Conservation (phyloP, 768 basidiomycete species). For the Kwoniella dendrophila region DNA sequence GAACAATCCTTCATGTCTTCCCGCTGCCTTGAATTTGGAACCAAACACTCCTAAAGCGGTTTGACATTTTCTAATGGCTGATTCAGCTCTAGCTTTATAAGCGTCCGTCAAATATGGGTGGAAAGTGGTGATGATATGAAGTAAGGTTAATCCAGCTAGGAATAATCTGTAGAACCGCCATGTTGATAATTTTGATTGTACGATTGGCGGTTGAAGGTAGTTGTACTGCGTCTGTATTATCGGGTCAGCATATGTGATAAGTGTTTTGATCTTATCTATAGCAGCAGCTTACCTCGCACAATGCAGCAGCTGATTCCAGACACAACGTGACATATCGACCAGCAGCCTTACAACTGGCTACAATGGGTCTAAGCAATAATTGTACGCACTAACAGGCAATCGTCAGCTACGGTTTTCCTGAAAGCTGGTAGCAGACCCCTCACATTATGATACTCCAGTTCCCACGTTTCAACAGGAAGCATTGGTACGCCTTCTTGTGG, state of each 20-base stretch:
- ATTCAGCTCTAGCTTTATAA: slow-evolving; percentile 17
- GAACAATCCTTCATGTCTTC: slow-evolving; percentile 22
- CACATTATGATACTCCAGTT: slow-evolving; percentile 43
- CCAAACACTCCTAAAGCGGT: slow-evolving; percentile 18
- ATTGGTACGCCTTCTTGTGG: slow-evolving; percentile 33
- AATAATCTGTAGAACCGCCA: slow-evolving; percentile 40
- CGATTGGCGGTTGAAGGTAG: slow-evolving; percentile 16
- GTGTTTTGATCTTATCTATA: not conserved
- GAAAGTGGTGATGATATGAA: slow-evolving; percentile 29
- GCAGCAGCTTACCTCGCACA: slow-evolving; percentile 32
- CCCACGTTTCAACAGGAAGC: slow-evolving; percentile 25
- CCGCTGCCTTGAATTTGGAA: slow-evolving; percentile 9
- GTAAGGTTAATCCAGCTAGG: slow-evolving; percentile 38
- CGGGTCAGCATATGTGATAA: not conserved
- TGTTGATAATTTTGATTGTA: slow-evolving; percentile 21
- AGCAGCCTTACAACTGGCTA: slow-evolving; percentile 22
- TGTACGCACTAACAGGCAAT: slow-evolving; percentile 29
- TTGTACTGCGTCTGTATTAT: slow-evolving; percentile 15
- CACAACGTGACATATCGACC: slow-evolving; percentile 28
- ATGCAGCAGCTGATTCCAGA: slow-evolving; percentile 35
- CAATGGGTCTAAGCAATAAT: slow-evolving; percentile 39
- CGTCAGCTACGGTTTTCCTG: not conserved
- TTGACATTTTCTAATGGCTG: slow-evolving; percentile 29
- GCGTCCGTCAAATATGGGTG: slow-evolving; percentile 10
- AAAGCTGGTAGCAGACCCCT: not conserved